Evolutionary conservation across 2,329 filamentous ascomycete genomes (phyloP).

Genomic region (Epichloe festucae): DNA sequence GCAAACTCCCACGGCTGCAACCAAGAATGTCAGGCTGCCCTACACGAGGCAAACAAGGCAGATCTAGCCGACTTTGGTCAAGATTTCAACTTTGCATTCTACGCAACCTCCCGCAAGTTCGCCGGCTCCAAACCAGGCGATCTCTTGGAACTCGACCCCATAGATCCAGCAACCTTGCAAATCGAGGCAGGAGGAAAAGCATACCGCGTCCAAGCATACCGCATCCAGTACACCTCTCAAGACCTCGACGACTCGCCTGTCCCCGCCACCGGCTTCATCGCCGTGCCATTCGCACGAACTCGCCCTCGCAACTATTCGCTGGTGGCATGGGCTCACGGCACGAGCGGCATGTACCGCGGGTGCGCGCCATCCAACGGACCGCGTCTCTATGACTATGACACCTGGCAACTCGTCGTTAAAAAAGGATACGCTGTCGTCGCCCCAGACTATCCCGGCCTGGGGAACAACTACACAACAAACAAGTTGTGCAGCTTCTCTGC

Average conservation of each 20-base stretch:
- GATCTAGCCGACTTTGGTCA: not conserved
- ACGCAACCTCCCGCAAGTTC: slow-evolving; percentile 8
- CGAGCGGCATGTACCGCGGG: slow-evolving; percentile 4
- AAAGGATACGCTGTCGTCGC: slow-evolving; percentile 10
- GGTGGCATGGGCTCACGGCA: slow-evolving; percentile 9
- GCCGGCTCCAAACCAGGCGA: slow-evolving; percentile 6
- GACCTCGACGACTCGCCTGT: slow-evolving; percentile 7
- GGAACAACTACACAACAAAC: slow-evolving; percentile 10
- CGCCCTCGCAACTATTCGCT: not conserved
- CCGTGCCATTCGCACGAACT: not conserved
- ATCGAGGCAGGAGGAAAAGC: slow-evolving; percentile 7
- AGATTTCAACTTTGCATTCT: slow-evolving; percentile 7
- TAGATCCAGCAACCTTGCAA: slow-evolving; percentile 3
- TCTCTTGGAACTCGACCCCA: slow-evolving; percentile 8
- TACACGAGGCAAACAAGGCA: not conserved
- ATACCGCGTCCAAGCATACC: slow-evolving; percentile 8
- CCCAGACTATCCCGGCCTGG: slow-evolving; percentile 12
- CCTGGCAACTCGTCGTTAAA: slow-evolving; percentile 4
- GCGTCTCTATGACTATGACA: slow-evolving; percentile 5
- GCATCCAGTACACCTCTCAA: slow-evolving; percentile 10
- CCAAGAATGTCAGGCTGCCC: slow-evolving; percentile 2
- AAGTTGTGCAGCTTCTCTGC: slow-evolving; percentile 8
- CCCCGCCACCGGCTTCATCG: slow-evolving; percentile 9
- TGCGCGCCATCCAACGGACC: slow-evolving; percentile 7
- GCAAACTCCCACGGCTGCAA: slow-evolving; percentile 5